Conservation (phyloP, 805 yeast genomes). For the Saccharomycopsis microspora region DNA sequence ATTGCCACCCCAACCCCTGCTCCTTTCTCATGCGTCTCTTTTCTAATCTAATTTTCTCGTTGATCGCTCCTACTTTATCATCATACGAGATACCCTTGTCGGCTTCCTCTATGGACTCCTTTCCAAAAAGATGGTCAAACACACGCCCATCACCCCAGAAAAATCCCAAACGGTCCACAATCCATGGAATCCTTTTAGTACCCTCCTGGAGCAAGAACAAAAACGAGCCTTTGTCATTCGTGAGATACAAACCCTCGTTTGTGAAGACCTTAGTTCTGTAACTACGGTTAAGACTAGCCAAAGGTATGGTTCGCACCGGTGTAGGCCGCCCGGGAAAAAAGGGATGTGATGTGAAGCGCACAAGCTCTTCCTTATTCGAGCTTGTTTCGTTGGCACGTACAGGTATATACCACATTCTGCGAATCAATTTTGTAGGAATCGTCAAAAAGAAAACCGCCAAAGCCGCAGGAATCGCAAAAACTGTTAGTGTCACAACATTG, state of each 20-base stretch:
- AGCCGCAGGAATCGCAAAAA: constrained; percentile 32
- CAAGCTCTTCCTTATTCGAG: constrained; percentile 27
- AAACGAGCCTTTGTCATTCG: constrained; percentile 62
- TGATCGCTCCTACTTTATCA: constrained; percentile 39
- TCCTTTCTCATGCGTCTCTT: constrained; percentile 6
- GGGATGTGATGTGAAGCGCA: constrained; percentile 67
- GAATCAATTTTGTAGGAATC: constrained; percentile 58
- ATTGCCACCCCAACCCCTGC: constrained; percentile 14
- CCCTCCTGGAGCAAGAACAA: constrained; percentile 61
- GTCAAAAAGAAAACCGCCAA: constrained; percentile 31
- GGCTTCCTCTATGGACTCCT: constrained; percentile 65
- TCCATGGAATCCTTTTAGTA: constrained; percentile 49
- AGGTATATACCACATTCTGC: constrained; percentile 72
- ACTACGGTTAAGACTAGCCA: constrained; percentile 42
- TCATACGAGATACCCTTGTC: constrained; percentile 59
- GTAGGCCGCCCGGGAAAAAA: constrained; percentile 65
- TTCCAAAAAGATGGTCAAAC: constrained; percentile 71
- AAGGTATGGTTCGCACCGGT: constrained; percentile 59
- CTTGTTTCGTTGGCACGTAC: constrained; percentile 21
- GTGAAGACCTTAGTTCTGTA: constrained; percentile 66
- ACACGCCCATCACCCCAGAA: constrained; percentile 91
- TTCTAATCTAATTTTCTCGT: constrained; percentile 22
- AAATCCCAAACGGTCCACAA: constrained; percentile 77
- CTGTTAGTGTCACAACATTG: constrained; percentile 25
- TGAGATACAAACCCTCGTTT: constrained; percentile 81